Evolutionary conservation across 164 flowering plant genomes (phyloP), one percentile per base, ranked within the genome.

Genomic region (Stephania japonica): DNA sequence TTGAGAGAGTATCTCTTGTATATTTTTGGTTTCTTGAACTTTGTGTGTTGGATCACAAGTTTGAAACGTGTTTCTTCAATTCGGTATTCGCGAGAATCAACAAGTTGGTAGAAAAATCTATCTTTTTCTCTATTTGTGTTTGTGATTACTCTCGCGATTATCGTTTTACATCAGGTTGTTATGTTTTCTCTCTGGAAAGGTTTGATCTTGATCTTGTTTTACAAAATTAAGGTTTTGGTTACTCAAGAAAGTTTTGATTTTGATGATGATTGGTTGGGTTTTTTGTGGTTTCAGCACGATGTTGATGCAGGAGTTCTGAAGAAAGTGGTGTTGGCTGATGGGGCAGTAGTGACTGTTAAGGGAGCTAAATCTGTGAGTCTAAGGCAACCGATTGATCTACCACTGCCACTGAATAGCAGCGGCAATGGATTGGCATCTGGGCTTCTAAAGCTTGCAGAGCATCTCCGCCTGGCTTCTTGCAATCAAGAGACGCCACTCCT

Each of bases 361-460:
- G 99, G 99, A 67, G 99, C 99, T 3, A 83, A 92, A 82, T 91
- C 98, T 9, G 97, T 91, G n/a, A 93, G 93, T 83, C 83, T 95
- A 63, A 89, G 99, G 32, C 93, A 89, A 65, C 97, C 98, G 1
- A 74, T 95, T 19, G 90, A 93, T 74, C 86, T 95, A 18, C 94
- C 94, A 5, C 87, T 93, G 13, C 98, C 99, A 9, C 75, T 93
- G 4, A 93, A 93, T 76, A 70, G 80, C 65, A 85, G 87, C 70
- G 56, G 71, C 43, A 81, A 71, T 63, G 81, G 82, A 27, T 86
- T 92, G 73, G 98, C 98, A 24, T 88, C 98, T 0, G 94, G 91
- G 23, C 86, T 84, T 27, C 66, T 92, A 6, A 71, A 88, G 18
- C 80, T 94, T 32, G 97, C 98, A 12, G 87, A 94, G 63, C 89